Conservation (phyloP, 1,284 basidiomycete genomes). For the Apiotrichum laibachii region DNA sequence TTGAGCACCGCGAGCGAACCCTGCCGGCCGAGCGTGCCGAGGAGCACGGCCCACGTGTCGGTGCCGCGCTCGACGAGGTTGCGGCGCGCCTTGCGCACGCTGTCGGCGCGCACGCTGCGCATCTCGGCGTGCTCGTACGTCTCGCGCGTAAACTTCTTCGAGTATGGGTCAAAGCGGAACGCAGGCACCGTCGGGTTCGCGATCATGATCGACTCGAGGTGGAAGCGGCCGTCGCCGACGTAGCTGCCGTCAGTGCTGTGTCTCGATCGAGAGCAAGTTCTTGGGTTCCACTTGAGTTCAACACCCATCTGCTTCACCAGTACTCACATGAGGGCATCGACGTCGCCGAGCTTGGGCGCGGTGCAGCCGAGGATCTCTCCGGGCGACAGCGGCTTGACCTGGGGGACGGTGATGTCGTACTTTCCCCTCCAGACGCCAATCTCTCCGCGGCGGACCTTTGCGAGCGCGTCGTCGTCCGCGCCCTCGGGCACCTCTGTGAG, state of each 20-base stretch:
- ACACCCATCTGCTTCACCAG: no score
- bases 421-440: constrained; percentile 53
- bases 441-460: constrained; percentile 38
- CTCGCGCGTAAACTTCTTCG: constrained; percentile 93
- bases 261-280: no score
- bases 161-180: constrained; percentile 98
- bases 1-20: constrained; percentile 85
- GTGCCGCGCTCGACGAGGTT: constrained; percentile 56
- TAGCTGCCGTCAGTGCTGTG: constrained; percentile 66
- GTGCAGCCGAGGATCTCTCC: constrained; percentile 98
- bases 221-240: constrained; percentile 96
- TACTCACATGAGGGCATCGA: constrained; percentile 81
- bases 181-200: constrained; percentile 94
- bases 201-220: constrained; percentile 98
- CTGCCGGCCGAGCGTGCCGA: constrained; percentile 93
- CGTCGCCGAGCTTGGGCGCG: constrained; percentile 70
- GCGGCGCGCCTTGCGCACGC: constrained; percentile 68
- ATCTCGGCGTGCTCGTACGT: constrained; percentile 88
- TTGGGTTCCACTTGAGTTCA: no score
- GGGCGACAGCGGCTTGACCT: constrained; percentile 88
- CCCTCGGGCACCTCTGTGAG: constrained; percentile 19
- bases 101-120: constrained; percentile 70
- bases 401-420: constrained; percentile 79
- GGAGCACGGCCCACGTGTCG: constrained; percentile 80
- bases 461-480: constrained; percentile 24